These are phyloP conservation scores for Pyricularia grisea DNA, from an alignment of 2,329 filamentous ascomycete species.

Conservation along the genomic window DNA sequence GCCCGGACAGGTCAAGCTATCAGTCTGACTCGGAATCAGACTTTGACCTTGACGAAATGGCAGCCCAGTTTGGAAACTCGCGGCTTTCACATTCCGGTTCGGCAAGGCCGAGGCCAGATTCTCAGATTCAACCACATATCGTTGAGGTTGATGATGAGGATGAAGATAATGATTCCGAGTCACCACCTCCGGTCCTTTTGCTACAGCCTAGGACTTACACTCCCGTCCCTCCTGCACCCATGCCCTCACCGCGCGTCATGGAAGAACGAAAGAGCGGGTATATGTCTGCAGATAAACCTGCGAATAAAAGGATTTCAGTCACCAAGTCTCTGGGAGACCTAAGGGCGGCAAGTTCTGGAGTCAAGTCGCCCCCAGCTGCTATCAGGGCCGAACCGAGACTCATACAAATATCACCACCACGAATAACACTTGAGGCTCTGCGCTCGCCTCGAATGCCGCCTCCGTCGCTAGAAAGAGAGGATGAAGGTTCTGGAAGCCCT, in stretches of 20 bases:
- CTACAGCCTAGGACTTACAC: slow-evolving; percentile 51
- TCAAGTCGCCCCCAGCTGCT: neutral
- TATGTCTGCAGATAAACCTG: neutral
- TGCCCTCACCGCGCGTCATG: slow-evolving; percentile 34
- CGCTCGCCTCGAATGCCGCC: neutral
- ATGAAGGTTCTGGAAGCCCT: neutral
- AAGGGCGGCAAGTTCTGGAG: neutral
- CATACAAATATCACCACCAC: slow-evolving; percentile 2
- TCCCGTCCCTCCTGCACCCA: slow-evolving; percentile 36
- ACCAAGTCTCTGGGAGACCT: neutral
- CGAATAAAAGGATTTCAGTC: neutral
- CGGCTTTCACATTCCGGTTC: neutral
- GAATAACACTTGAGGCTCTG: neutral
- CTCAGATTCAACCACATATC: slow-evolving; percentile 1
- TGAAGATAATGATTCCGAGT: neutral
- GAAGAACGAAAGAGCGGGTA: slow-evolving; percentile 5
- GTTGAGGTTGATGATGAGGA: slow-evolving; percentile 21
- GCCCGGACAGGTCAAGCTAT: neutral
- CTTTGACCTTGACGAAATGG: neutral
- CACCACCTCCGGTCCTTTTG: slow-evolving; percentile 30
- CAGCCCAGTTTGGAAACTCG: neutral
- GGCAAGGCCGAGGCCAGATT: neutral
- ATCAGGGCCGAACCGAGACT: slow-evolving; percentile 6
- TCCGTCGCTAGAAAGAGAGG: neutral
- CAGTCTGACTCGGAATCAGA: neutral